A percentile compares a stretch with the other conserved stretches of the same genome.
These are phyloP conservation scores for Tetrahymena malaccensis DNA, from an alignment of 73 alveolate genomes.

Conservation along the genomic window DNA sequence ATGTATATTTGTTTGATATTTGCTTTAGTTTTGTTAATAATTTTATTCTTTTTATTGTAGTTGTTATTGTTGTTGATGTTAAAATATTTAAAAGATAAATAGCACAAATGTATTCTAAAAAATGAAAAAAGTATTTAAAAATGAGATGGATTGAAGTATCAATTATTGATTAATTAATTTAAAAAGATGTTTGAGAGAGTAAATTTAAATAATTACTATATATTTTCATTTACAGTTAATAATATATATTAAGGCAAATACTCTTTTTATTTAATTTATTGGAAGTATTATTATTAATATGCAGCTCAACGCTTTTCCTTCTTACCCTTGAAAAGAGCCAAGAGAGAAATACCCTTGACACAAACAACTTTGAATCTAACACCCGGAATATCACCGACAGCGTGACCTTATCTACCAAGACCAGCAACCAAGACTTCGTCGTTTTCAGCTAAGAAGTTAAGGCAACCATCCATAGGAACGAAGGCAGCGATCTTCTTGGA, in stretches of 20 bases:
- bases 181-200: neutral
- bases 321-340: constrained; percentile 60
- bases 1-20: too few relatives aligned
- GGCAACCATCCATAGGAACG: constrained; percentile 72
- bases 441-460: constrained; percentile 62
- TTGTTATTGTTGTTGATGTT: too few relatives aligned
- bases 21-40: neutral
- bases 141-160: neutral
- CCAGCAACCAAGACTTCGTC: constrained; percentile 70
- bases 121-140: neutral
- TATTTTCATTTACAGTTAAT: neutral
- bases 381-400: constrained; percentile 74
- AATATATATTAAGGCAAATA: neutral
- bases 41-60: neutral
- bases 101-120: neutral
- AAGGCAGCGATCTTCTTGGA: constrained; percentile 57
- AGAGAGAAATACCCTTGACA: constrained; percentile 65
- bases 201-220: neutral
- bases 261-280: neutral
- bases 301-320: constrained; percentile 48
- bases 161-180: neutral
- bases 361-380: constrained; percentile 65
- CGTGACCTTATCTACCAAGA: constrained; percentile 74
- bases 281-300: neutral
- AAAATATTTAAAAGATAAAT: too few relatives aligned